phyloP scores from a whole-genome alignment of 2,329 filamentous ascomycete genomes.

The Sarocladium strictum region DNA sequence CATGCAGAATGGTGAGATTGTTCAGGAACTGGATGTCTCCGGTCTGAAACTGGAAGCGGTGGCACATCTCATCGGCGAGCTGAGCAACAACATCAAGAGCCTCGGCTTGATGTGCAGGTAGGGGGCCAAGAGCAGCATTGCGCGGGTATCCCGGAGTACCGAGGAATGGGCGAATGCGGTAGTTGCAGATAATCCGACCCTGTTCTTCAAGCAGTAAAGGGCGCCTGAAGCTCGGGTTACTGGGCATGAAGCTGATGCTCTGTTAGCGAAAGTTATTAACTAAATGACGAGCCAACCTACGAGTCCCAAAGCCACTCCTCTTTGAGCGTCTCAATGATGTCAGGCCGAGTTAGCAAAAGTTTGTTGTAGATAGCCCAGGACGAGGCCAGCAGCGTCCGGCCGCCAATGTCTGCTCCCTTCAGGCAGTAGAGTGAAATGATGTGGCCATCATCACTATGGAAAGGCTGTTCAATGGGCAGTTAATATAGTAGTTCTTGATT shows the following conservation, averaged over 20 bases:
- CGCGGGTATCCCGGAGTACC: slow-evolving; percentile 3
- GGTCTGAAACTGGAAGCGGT: slow-evolving; percentile 39
- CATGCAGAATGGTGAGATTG: slow-evolving; percentile 49
- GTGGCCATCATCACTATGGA: slow-evolving; percentile 57
- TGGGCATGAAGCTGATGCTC: neutral
- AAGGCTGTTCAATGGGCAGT: slow-evolving; percentile 20
- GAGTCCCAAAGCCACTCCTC: slow-evolving; percentile 34
- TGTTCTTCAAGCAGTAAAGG: slow-evolving; percentile 5
- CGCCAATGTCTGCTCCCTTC: slow-evolving; percentile 44
- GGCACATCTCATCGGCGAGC: slow-evolving; percentile 38
- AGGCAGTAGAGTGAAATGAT: slow-evolving; percentile 53
- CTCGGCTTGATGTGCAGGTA: slow-evolving; percentile 33
- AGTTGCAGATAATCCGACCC: slow-evolving; percentile 4
- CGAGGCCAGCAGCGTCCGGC: slow-evolving; percentile 51
- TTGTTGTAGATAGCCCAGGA: slow-evolving; percentile 58
- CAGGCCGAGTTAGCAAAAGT: slow-evolving; percentile 50
- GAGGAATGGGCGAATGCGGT: slow-evolving; percentile 4
- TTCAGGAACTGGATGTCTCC: slow-evolving; percentile 52
- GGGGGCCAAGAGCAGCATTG: neutral
- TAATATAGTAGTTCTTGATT: neutral
- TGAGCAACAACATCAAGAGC: slow-evolving; percentile 47
- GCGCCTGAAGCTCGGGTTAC: slow-evolving; percentile 2
- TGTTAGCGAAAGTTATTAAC: neutral
- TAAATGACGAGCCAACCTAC: neutral
- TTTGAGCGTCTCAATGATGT: slow-evolving; percentile 51